Evolutionary conservation across 2,329 filamentous ascomycete genomes (phyloP).

Genomic region (Phialophora tarda): DNA sequence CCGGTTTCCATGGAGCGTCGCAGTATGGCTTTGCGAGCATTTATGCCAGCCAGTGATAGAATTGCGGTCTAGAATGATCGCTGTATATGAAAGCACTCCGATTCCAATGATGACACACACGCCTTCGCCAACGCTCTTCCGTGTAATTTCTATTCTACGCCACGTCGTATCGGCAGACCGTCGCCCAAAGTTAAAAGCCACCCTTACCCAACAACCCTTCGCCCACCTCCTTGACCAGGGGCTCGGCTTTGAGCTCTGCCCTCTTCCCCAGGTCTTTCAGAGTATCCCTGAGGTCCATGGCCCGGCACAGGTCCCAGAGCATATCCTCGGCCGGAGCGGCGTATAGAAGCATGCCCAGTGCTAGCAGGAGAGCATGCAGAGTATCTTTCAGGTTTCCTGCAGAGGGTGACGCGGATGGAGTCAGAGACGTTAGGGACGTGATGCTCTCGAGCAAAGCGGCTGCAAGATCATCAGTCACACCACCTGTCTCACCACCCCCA

Average conservation of each 20-base stretch:
- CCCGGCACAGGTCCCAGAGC: conserved; percentile 76
- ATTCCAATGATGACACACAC: not conserved
- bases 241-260: conserved; percentile 60
- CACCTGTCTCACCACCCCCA: conserved; percentile 58
- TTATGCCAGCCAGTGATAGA: not conserved
- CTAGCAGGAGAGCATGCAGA: conserved; percentile 75
- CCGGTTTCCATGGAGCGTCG: not conserved
- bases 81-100: not conserved
- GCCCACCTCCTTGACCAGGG: conserved; percentile 60
- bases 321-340: conserved; percentile 69
- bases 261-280: conserved; percentile 56
- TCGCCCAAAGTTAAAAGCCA: conserved; percentile 19
- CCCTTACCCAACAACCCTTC: conserved; percentile 52
- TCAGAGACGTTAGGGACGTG: conserved; percentile 17
- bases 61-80: not conserved
- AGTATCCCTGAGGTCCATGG: conserved; percentile 73
- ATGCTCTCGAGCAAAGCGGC: conserved; percentile 70
- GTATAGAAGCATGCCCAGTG: conserved; percentile 77
- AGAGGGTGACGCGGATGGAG: conserved; percentile 6
- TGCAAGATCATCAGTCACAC: conserved; percentile 64
- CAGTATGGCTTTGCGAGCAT: not conserved
- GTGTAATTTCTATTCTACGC: not conserved
- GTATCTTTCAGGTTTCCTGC: conserved; percentile 60
- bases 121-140: not conserved
- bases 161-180: not conserved